Evolutionary conservation across 139 green algal genomes (phyloP).

Genomic region (Yamagishiella unicocca): DNA sequence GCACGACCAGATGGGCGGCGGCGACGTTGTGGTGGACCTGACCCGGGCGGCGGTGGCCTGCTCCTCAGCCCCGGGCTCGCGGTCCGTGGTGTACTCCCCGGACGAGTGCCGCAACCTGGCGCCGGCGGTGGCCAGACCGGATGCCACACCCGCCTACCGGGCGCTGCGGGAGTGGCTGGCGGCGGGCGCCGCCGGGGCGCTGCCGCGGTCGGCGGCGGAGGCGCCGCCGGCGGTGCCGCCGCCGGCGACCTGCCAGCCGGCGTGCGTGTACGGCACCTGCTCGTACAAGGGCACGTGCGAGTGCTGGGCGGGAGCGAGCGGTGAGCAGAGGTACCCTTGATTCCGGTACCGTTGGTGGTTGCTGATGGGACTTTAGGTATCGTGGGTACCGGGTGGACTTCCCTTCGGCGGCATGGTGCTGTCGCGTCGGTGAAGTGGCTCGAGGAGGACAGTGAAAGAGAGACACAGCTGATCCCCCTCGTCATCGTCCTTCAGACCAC

Average conservation of each 20-base stretch:
- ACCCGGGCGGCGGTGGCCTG: neutral
- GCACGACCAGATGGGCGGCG: conserved; percentile 31
- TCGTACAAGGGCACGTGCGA: conserved; percentile 17
- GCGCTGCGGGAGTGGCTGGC: conserved; percentile 24
- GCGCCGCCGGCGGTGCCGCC: conserved; percentile 4
- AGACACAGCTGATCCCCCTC: too few relatives aligned
- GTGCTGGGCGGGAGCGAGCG: conserved; percentile 51
- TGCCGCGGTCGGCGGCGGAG: neutral
- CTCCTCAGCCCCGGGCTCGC: neutral
- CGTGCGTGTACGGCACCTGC: conserved; percentile 42
- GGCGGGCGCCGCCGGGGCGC: neutral
- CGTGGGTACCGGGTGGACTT: too few relatives aligned
- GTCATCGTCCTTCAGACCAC: too few relatives aligned
- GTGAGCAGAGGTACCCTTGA: too few relatives aligned
- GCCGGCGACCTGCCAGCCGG: neutral
- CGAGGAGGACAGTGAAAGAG: too few relatives aligned
- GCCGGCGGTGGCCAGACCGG: neutral
- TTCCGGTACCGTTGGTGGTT: too few relatives aligned
- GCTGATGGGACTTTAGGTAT: too few relatives aligned
- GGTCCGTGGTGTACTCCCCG: neutral
- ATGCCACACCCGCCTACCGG: conserved; percentile 11
- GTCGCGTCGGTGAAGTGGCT: neutral
- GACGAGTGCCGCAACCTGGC: conserved; percentile 9
- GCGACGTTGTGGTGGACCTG: conserved; percentile 24
- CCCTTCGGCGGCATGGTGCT: neutral